Evolutionary conservation across 352 stramenopile species (phyloP), one percentile per base, ranked within the genome.

Genomic region (Globisporangium irregulare): DNA sequence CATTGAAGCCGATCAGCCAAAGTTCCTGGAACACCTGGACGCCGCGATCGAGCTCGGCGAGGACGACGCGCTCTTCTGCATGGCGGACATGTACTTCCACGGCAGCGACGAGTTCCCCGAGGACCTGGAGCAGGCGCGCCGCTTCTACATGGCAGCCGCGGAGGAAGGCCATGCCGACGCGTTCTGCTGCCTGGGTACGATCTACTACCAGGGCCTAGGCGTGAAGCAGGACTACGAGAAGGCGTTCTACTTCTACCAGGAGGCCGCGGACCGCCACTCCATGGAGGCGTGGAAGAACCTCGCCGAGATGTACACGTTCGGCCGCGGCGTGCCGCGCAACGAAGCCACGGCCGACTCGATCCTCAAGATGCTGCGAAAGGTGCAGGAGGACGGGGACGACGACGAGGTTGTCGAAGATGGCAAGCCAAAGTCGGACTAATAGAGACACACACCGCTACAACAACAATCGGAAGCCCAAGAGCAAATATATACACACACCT

Each of bases 281-380:
- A 90, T 94, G 78, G 80, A 91, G 66, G 86, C 88, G 6, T 96
- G 88, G 88, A 94, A 96, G 72, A 96, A 94, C 70, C 76, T 96
- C 6, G 88, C 88, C 15, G 88, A 94, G 60, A 96, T 96, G 88
- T 94, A 96, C 69, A 86, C 78, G 25, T 69, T 86, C 20, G 88
- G 88, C 20, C 79, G 79, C 38, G 88, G 88, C 36, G 87, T 96
- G 29, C 85, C 86, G 18, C 81, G 86, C 64, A 96, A 89, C 62
- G 78, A 93, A 43, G 82, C 85, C 22, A 93, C 86, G 58, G 88
- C 88, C 48, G 79, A 89, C 18, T 88, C 86, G 20, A 96, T 96
- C 67, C 77, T 96, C 48, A 90, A 92, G 69, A 96, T 96, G 88
- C 78, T 94, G 48, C 66, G 66, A 18, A 71, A 71, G 29, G 66